Evolutionary conservation across 73 alveolate genomes (phyloP).

Genomic region (Paramecium octaurelia): DNA sequence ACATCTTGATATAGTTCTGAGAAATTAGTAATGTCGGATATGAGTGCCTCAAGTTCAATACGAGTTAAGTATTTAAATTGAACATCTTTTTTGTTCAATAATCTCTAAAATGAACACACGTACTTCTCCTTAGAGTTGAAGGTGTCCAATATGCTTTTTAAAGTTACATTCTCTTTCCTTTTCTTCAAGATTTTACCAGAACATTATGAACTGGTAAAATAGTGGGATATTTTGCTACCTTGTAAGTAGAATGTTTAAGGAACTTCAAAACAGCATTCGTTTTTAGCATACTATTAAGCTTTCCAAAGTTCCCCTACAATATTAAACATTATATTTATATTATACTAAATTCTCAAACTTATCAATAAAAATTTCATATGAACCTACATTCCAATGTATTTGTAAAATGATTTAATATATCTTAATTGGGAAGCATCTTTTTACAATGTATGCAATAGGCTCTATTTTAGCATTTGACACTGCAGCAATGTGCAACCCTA

Average conservation of each 20-base stretch:
- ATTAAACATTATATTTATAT: neutral
- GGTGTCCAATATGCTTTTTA: neutral
- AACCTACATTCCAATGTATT: neutral
- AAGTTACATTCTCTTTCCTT: neutral
- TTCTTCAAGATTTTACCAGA: neutral
- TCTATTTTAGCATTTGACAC: neutral
- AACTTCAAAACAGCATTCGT: neutral
- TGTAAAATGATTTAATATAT: neutral
- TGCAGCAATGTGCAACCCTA: neutral
- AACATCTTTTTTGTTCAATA: neutral
- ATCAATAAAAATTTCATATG: neutral
- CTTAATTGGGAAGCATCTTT: neutral
- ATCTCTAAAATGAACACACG: neutral
- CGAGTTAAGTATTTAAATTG: neutral
- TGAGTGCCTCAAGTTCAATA: neutral
- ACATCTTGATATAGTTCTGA: constrained; percentile 19
- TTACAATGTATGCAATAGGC: neutral
- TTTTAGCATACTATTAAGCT: neutral
- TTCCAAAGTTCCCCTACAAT: constrained; percentile 13
- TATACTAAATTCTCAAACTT: neutral
- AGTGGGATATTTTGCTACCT: neutral
- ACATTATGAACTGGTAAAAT: neutral
- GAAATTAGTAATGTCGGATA: neutral
- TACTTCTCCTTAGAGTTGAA: neutral
- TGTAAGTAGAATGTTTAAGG: neutral